phyloP scores from a whole-genome alignment of 1,284 basidiomycete species.

The Fomitopsis palustris region DNA sequence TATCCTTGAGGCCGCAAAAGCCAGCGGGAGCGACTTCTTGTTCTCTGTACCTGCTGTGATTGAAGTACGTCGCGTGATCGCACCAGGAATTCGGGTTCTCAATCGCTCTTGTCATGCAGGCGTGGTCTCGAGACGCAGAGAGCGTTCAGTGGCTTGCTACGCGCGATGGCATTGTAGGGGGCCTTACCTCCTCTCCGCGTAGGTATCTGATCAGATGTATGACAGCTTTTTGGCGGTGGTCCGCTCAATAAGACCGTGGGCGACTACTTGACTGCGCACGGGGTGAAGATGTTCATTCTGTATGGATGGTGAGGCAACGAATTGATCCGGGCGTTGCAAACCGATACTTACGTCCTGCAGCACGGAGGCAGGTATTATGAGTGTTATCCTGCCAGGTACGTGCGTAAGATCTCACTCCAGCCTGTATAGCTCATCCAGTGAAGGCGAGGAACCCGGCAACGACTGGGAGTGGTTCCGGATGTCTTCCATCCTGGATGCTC shows the following conservation, averaged over 20 bases:
- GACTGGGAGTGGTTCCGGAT: slow-evolving; percentile 16
- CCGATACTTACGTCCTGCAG: background rate
- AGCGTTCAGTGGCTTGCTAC: slow-evolving; percentile 6
- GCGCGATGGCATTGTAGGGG: background rate
- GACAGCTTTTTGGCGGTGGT: slow-evolving; percentile 17
- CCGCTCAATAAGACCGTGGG: slow-evolving; percentile 19
- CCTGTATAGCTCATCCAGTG: background rate
- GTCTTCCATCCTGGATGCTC: background rate
- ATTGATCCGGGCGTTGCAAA: background rate
- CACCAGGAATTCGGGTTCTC: background rate
- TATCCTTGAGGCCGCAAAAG: slow-evolving; percentile 10
- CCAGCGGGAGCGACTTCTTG: slow-evolving; percentile 12
- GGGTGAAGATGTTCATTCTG: slow-evolving; percentile 12
- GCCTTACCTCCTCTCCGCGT: background rate
- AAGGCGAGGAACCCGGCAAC: background rate
- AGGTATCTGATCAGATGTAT: background rate
- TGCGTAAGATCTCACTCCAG: too few relatives aligned
- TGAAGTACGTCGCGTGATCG: slow-evolving; percentile 9
- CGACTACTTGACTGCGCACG: slow-evolving; percentile 11
- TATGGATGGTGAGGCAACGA: slow-evolving; percentile 14
- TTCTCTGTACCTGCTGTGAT: slow-evolving; percentile 20
- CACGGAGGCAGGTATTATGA: slow-evolving; percentile 4
- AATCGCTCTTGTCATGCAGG: background rate
- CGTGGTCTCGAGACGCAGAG: slow-evolving; percentile 4
- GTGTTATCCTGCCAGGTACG: background rate